These are phyloP conservation scores for Monosporozyma yasuniensis DNA, from an alignment of 805 yeast species.

Conservation along the genomic window DNA sequence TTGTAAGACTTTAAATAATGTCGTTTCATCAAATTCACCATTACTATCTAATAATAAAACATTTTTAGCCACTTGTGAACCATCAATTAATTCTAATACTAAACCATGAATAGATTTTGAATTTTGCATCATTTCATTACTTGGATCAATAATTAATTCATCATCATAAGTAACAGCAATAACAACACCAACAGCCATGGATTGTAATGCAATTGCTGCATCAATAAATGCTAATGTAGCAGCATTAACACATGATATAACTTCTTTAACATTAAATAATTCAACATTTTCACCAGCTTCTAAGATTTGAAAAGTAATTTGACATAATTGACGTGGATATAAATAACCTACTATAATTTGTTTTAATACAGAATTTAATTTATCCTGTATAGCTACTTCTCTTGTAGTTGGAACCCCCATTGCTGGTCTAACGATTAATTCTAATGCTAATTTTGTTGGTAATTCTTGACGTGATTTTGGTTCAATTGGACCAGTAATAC, in stretches of 20 bases:
- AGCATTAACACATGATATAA: conserved; percentile 66
- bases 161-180: conserved; percentile 32
- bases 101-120: conserved; percentile 57
- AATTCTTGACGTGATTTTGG: conserved; percentile 73
- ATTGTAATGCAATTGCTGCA: conserved; percentile 61
- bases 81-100: conserved; percentile 45
- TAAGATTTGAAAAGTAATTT: conserved; percentile 56
- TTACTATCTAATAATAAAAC: conserved; percentile 62
- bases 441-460: conserved; percentile 70
- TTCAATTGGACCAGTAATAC: conserved; percentile 90
- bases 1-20: conserved; percentile 46
- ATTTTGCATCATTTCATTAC: conserved; percentile 32
- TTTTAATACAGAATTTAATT: conserved; percentile 51
- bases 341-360: conserved; percentile 50
- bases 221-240: conserved; percentile 67
- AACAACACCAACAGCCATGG: conserved; percentile 52
- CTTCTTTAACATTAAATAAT: conserved; percentile 38
- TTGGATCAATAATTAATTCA: conserved; percentile 38
- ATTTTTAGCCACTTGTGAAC: conserved; percentile 39
- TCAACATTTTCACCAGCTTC: conserved; percentile 33
- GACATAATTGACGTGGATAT: conserved; percentile 74
- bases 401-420: conserved; percentile 65
- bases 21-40: conserved; percentile 56
- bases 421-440: conserved; percentile 70
- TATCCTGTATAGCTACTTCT: conserved; percentile 69